Evolutionary conservation across 148 eudicot species (phyloP), one percentile per base, ranked within the genome.

Genomic region (Rhododendron henanense): DNA sequence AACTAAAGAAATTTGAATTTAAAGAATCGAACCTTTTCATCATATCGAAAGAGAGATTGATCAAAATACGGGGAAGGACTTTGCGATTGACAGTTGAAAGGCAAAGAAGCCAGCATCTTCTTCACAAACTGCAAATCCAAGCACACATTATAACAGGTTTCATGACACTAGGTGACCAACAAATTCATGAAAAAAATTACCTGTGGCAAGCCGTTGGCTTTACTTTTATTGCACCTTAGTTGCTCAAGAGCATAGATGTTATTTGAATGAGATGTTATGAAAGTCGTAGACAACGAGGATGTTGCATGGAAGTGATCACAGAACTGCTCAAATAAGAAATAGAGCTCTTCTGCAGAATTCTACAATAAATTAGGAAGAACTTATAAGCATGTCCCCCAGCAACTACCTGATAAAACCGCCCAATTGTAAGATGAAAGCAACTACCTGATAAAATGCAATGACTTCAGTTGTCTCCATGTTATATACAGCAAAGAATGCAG

Each of bases 61-160:
- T 97, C 99, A 90, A 95, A 95, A 83, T 97, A 97, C 28, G 99
- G 98, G 23, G 99, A 97, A 63, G 99, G 99, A 85, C 96, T 97
- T 88, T 92, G 98, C 25, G 98, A 95, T 86, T 97, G 99, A 90
- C 98, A 94, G 86, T 90, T 89, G 84, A 91, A 91, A 78, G 99
- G 98, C 92, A 97, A 85, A 81, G 94, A 89, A 84, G 82, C 87
- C 90, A 97, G 86, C 84, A 93, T 92, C 92, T 97, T 97, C 95
- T 94, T 97, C 91, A 97, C 93, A 94, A 95, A 97, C 99, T 97
- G 95, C 94, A 94, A 63, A 87, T 78, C 67, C 33, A 80, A 85
- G 83, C 78, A 88, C 71, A 59, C 75, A 74, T 55, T 61, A 48
- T 21, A 59, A 51, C 23, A 47, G 59, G 50, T 41, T 57, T 87